Conservation (phyloP, 768 basidiomycete genomes). For the Lentinula sp. region DNA sequence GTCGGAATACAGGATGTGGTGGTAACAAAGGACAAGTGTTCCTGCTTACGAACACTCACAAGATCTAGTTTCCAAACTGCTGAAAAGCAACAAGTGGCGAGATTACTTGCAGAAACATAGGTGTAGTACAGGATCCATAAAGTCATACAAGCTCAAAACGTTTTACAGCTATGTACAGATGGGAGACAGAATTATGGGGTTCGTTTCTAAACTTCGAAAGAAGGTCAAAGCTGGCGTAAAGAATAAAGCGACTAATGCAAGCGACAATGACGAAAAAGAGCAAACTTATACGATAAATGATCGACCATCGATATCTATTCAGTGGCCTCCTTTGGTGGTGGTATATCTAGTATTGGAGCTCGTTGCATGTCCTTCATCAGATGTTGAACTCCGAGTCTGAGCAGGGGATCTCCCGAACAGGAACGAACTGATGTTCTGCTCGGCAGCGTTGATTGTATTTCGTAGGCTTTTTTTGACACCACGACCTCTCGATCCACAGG, state of each 20-base stretch:
- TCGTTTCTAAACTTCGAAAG: neutral
- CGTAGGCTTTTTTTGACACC: conserved; percentile 62
- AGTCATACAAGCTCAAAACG: neutral
- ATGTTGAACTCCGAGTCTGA: conserved; percentile 3
- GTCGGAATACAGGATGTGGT: neutral
- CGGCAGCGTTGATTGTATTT: conserved; percentile 63
- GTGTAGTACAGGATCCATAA: neutral
- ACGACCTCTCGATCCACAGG: conserved; percentile 40
- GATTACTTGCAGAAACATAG: neutral
- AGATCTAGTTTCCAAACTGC: no score
- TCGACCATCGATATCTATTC: neutral
- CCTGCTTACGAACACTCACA: no score
- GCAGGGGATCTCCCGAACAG: conserved; percentile 51
- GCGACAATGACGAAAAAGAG: neutral
- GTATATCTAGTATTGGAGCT: neutral
- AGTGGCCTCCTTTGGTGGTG: neutral
- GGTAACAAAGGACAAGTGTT: neutral
- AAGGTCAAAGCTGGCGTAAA: neutral
- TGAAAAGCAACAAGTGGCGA: neutral
- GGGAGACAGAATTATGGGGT: neutral
- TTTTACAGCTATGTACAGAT: neutral
- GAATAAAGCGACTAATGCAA: neutral
- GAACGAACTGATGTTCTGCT: conserved; percentile 61
- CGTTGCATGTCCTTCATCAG: neutral
- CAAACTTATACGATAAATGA: neutral